phyloP scores from a whole-genome alignment of 345 rosid genomes.

The Gossypium sturtianum region DNA sequence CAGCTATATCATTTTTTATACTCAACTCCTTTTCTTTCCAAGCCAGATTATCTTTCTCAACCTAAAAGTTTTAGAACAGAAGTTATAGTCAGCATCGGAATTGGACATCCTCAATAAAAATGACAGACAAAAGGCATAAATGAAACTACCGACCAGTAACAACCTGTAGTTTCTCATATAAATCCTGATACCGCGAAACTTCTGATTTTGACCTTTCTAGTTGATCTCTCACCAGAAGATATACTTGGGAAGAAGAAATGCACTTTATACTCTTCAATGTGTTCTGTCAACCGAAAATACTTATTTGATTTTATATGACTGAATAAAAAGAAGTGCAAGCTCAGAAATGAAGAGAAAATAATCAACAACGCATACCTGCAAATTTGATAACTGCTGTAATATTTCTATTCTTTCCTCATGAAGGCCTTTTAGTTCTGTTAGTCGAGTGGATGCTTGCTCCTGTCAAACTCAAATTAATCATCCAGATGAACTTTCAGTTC shows the following conservation, averaged over 20 bases:
- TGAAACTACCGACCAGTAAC: constrained; percentile 59
- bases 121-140: constrained; percentile 24
- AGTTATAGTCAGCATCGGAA: constrained; percentile 28
- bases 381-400: constrained; percentile 46
- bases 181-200: constrained; percentile 58
- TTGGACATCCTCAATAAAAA: constrained; percentile 19
- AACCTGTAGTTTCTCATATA: constrained; percentile 94
- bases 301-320: constrained; percentile 16
- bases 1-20: constrained; percentile 64
- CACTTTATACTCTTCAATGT: constrained; percentile 57
- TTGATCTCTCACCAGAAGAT: constrained; percentile 57
- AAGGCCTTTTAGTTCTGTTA: constrained; percentile 63
- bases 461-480: constrained; percentile 33
- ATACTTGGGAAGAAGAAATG: constrained; percentile 65
- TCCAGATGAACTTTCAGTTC: constrained; percentile 8
- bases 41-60: constrained; percentile 71
- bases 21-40: constrained; percentile 86
- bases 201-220: constrained; percentile 68
- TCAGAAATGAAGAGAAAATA: constrained; percentile 12
- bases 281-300: constrained; percentile 46
- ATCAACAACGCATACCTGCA: constrained; percentile 51
- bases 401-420: constrained; percentile 71
- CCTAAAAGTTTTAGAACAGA: constrained; percentile 38
- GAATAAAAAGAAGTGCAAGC: constrained; percentile 15
- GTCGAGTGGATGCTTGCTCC: constrained; percentile 63